A percentile compares a stretch with the other conserved stretches of the same genome.
These are phyloP conservation scores for Podila minutissima DNA, from an alignment of 192 early-diverging fungal genomes.

Conservation along the genomic window DNA sequence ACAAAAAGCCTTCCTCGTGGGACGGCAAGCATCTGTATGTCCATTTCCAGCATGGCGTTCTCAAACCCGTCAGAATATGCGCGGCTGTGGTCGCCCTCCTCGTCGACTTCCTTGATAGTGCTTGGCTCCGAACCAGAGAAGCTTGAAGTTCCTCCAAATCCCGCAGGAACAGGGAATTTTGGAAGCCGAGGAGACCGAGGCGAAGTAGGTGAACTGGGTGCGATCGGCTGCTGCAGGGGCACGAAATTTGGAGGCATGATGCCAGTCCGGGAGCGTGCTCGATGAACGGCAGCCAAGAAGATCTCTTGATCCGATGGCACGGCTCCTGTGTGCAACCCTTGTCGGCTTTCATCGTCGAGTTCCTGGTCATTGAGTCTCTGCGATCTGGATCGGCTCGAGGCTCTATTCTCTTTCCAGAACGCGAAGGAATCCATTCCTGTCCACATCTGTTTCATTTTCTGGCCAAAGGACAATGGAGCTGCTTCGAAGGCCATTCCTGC, in stretches of 20 bases:
- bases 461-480: slow-evolving; percentile 13
- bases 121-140: not conserved
- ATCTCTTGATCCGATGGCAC: slow-evolving; percentile 37
- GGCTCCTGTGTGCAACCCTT: slow-evolving; percentile 6
- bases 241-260: slow-evolving; percentile 26
- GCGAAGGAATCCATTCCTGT: not conserved
- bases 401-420: slow-evolving; percentile 13
- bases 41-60: slow-evolving; percentile 47
- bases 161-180: slow-evolving; percentile 1
- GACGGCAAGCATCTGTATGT: slow-evolving; percentile 46
- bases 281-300: slow-evolving; percentile 46
- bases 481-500: slow-evolving; percentile 38
- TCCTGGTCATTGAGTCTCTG: slow-evolving; percentile 28
- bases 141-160: not conserved
- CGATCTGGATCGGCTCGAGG: slow-evolving; percentile 17
- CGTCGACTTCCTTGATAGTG: not conserved
- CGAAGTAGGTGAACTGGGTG: slow-evolving; percentile 14
- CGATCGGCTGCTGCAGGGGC: slow-evolving; percentile 34
- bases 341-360: slow-evolving; percentile 6
- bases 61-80: slow-evolving; percentile 50
- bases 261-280: slow-evolving; percentile 37
- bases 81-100: slow-evolving; percentile 9
- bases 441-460: slow-evolving; percentile 27
- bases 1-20: slow-evolving; percentile 44
- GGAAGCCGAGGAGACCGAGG: slow-evolving; percentile 23